Base-by-base conservation (phyloP, 768 basidiomycete genomes). In the Suillus americanus region DNA sequence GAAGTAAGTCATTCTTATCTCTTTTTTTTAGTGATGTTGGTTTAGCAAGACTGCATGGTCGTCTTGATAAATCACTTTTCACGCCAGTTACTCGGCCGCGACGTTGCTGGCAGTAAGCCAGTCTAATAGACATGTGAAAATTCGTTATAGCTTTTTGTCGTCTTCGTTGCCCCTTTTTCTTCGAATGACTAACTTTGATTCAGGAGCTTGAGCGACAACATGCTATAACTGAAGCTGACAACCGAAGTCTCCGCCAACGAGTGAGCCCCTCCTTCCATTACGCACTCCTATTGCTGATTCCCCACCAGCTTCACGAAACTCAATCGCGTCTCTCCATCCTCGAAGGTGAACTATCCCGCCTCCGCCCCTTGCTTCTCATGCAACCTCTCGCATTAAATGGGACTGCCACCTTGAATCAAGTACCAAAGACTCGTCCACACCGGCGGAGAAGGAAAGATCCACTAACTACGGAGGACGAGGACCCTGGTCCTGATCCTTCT, bases 311-410 rank as follows among this genome's bases (percentile, higher is more conserved):
- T 7, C 73, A 80, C 51, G 87, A 89, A 62, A 79, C 85, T 0
- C 85, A 88, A 66, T 69, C 72, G 6, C 84, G 89, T 45, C 74
- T 88, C 13, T 74, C 81, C 30, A 67, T 79, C 2, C 81, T 93
- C 0, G 91, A 92, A 75, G 70, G 80, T 13, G 91, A 93, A 71
- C 79, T 92, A 9, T 74, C 78, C 3, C 85, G 85, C 66, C 81
- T 93, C 38, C 85, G 86, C 55, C 91, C 91, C 0, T 74, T 91
- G 41, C 80, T 93, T 53, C 77, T 91, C 16, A 85, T 91, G 82
- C 86, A 88, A 56, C 85, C 88, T 23, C 79, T 76, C 25, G 68
- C 78, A 46, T 66, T 75, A 46, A 65, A 60, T 65, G 57, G 57
- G 1, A 18, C 40, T 25, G 12, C 10, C 57, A 51, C 70, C 30